Base-by-base conservation (phyloP, 1,139 yeast genomes). In the Yamadazyma taylorii region DNA sequence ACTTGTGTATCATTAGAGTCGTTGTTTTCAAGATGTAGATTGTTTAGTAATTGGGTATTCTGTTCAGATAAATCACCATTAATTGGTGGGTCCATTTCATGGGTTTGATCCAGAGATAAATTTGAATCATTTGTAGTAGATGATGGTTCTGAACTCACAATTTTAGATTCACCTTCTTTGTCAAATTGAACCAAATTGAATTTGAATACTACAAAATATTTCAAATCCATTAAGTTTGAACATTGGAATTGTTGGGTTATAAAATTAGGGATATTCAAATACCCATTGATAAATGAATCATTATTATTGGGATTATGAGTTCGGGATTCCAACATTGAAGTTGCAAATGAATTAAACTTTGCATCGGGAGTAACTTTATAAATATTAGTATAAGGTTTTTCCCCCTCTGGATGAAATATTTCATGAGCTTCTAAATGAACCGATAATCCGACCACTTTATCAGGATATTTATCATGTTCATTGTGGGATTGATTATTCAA, bases 361-460 rank as follows among this genome's bases (percentile, higher is more conserved):
- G 56, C 28, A 12, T 57, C 55, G 4, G 72, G 67, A n/a, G 68
- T 62, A 12, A 69, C 69, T 36, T 61, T 56, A 48, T 66, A 69
- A n/a, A 52, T 45, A 39, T 69, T 62, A 17, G 53, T 53, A 35
- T 53, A 50, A 5, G 43, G 45, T 11, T 40, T 45, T 3, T 40
- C 41, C 11, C 41, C 43, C 15, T 41, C 42, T 8, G 50, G 17
- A 39, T 65, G 70, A 50, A 58, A 70, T 2, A 52, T 42, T 37
- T 71, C 76, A 39, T 65, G 67, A 9, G 74, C 74, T 43, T 70
- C 76, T 15, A 70, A 39, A 43, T 63, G 66, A 4, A 52, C 58
- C 5, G 63, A 53, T 17, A 61, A 39, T 1, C 77, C 75, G 2
- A 60, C 61, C 3, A 68, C 56, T 32, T 58, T 59, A 3, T 27